A percentile compares a stretch with the other conserved stretches of the same genome.
Evolutionary conservation across 139 green algal genomes (phyloP).

Genomic region (Pycnococcus provasolii): DNA sequence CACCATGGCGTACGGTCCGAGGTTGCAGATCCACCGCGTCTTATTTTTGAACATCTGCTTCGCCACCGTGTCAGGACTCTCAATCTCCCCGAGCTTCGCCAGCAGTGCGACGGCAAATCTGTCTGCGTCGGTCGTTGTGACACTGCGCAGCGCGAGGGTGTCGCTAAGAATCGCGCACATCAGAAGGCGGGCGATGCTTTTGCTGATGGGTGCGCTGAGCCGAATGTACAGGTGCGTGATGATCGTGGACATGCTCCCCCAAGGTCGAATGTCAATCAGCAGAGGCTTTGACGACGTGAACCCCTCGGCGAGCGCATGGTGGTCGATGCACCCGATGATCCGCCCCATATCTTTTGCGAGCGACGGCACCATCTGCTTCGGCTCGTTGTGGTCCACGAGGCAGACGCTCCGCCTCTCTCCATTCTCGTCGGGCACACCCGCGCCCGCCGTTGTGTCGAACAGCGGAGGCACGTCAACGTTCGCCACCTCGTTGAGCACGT

Average conservation of each 20-base stretch:
- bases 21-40: slow-evolving; percentile 6
- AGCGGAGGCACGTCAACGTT: not conserved
- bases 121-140: slow-evolving; percentile 29
- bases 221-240: slow-evolving; percentile 17
- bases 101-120: slow-evolving; percentile 21
- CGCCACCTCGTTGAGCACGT: slow-evolving; percentile 21
- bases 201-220: not conserved
- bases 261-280: slow-evolving; percentile 31
- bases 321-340: slow-evolving; percentile 32
- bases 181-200: slow-evolving; percentile 23
- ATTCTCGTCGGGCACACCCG: slow-evolving; percentile 6
- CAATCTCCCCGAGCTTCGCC: slow-evolving; percentile 13
- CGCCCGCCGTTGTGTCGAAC: not conserved
- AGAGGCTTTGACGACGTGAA: slow-evolving; percentile 10
- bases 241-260: slow-evolving; percentile 29
- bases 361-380: slow-evolving; percentile 20
- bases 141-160: slow-evolving; percentile 26
- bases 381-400: slow-evolving; percentile 32
- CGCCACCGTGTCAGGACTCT: slow-evolving; percentile 22
- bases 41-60: slow-evolving; percentile 28
- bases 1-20: slow-evolving; percentile 26
- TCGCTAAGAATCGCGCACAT: slow-evolving; percentile 27
- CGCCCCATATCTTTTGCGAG: slow-evolving; percentile 17
- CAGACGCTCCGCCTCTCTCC: slow-evolving; percentile 18
- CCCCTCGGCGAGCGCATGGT: slow-evolving; percentile 28